Conservation (phyloP, 1,284 basidiomycete genomes). For the Fomitiporia mediterranea region DNA sequence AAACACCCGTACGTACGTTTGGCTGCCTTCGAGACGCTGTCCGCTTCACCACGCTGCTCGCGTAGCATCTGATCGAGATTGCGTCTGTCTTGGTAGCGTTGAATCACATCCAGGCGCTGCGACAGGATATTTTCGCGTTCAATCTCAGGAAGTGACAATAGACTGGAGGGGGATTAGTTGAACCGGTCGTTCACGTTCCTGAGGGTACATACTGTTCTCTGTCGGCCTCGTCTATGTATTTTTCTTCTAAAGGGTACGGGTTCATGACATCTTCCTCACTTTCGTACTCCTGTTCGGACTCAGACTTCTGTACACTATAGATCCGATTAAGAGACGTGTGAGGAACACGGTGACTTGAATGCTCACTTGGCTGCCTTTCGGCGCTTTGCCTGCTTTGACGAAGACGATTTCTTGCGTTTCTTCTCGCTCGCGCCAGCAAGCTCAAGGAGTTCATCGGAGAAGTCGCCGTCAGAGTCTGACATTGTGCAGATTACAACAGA, state of each 20-base stretch:
- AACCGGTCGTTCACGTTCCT: background rate
- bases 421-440: constrained; percentile 57
- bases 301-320: constrained; percentile 28
- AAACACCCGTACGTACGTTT: constrained; percentile 51
- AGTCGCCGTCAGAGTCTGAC: constrained; percentile 68
- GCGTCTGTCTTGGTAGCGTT: constrained; percentile 68
- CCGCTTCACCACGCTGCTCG: constrained; percentile 45
- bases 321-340: constrained; percentile 35
- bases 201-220: constrained; percentile 59
- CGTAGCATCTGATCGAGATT: constrained; percentile 75
- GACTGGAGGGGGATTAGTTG: constrained; percentile 38
- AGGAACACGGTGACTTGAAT: constrained; percentile 15
- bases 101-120: constrained; percentile 75
- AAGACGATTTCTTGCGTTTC: constrained; percentile 38
- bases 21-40: constrained; percentile 65
- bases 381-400: constrained; percentile 33
- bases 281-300: constrained; percentile 52
- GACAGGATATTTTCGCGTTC: constrained; percentile 86
- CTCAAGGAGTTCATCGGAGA: constrained; percentile 64
- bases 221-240: constrained; percentile 82
- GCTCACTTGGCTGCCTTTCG: constrained; percentile 47
- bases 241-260: constrained; percentile 87
- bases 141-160: constrained; percentile 79
- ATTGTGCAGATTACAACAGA: constrained; percentile 33
- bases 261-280: constrained; percentile 60